A percentile compares a stretch with the other conserved stretches of the same genome.
Conservation (phyloP, 306 rosid species). For the Cucurbita maxima region DNA sequence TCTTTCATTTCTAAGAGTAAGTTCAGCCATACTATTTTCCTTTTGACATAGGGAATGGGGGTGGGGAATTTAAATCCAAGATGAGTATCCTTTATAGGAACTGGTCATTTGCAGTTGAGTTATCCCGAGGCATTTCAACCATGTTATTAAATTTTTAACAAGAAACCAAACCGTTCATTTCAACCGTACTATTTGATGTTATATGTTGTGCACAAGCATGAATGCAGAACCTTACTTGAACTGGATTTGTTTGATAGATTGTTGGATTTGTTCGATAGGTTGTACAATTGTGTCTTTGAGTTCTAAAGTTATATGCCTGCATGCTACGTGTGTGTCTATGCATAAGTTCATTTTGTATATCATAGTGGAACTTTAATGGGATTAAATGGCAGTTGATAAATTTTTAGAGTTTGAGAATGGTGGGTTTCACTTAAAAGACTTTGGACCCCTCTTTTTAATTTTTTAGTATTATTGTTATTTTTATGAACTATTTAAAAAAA, state of each 20-base stretch:
- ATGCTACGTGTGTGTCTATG: not conserved
- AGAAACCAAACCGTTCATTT: not conserved
- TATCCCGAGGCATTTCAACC: not conserved
- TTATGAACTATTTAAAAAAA: not conserved
- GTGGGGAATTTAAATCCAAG: not conserved
- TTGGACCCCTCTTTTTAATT: not conserved
- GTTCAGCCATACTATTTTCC: constrained; percentile 3
- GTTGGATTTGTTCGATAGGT: no score
- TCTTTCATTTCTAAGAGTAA: constrained; percentile 75
- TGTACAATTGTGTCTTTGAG: no score
- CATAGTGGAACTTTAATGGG: not conserved
- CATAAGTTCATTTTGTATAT: not conserved
- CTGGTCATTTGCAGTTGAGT: not conserved
- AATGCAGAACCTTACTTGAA: not conserved
- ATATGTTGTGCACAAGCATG: not conserved
- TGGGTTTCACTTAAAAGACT: not conserved
- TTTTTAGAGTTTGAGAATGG: not conserved
- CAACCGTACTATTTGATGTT: not conserved
- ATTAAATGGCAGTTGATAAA: not conserved
- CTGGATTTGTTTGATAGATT: not conserved
- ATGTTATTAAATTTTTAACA: not conserved
- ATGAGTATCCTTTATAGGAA: not conserved
- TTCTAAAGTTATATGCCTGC: not conserved
- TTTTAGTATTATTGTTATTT: no score
- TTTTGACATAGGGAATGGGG: not conserved